Percentiles rank a stretch among this genome's conserved stretches.
These are phyloP conservation scores for Aureobasidium pullulans DNA, from an alignment of 2,329 filamentous ascomycete species.

Conservation along the genomic window DNA sequence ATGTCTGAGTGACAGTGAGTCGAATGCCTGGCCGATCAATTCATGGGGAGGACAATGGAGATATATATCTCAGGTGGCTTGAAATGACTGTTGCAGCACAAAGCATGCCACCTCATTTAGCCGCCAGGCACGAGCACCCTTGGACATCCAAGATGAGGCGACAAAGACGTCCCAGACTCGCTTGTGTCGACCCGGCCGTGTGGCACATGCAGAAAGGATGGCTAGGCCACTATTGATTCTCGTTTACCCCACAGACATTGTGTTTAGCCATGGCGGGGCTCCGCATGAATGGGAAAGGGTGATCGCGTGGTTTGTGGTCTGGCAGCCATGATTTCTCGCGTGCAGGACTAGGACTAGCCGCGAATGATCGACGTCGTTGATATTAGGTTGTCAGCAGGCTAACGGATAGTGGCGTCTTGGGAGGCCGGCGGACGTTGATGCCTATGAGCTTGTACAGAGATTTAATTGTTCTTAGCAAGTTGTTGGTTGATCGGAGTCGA, in stretches of 20 bases:
- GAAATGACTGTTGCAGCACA: neutral
- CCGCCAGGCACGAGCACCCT: conserved; percentile 6
- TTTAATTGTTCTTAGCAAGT: neutral
- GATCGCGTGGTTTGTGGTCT: conserved; percentile 11
- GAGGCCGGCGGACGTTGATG: neutral
- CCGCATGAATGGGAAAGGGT: conserved; percentile 10
- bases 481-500: neutral
- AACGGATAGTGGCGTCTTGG: neutral
- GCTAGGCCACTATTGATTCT: conserved; percentile 10
- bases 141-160: neutral
- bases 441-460: neutral
- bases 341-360: neutral
- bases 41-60: neutral
- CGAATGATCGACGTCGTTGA: conserved; percentile 8
- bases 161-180: neutral
- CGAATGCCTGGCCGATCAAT: conserved; percentile 9
- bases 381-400: conserved; percentile 6
- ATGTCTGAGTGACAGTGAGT: neutral
- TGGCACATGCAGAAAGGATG: conserved; percentile 1
- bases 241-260: conserved; percentile 7
- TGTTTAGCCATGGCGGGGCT: conserved; percentile 10
- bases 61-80: conserved; percentile 1
- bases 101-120: conserved; percentile 7
- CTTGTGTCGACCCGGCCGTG: conserved; percentile 2
- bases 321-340: neutral